Conservation (phyloP, 805 yeast genomes). For the Isabelozyma rhagii region DNA sequence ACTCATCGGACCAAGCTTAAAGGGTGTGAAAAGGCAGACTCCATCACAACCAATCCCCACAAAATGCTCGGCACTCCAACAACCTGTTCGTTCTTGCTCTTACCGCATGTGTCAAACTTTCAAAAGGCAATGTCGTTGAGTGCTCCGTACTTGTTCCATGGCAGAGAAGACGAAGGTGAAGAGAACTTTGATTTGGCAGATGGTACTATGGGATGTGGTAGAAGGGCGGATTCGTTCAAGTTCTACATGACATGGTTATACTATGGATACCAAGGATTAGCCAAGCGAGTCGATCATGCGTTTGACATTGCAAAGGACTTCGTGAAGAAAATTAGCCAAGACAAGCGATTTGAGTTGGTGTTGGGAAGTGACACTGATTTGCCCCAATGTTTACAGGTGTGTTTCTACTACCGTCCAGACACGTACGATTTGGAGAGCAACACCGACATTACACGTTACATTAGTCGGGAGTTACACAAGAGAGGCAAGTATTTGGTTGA, state of each 20-base stretch:
- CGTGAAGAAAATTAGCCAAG: conserved; percentile 36
- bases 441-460: conserved; percentile 56
- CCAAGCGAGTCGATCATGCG: conserved; percentile 68
- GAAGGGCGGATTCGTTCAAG: conserved; percentile 79
- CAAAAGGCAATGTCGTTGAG: conserved; percentile 69
- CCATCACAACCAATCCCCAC: conserved; percentile 81
- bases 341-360: conserved; percentile 52
- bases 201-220: conserved; percentile 91
- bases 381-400: conserved; percentile 80
- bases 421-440: conserved; percentile 21
- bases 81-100: conserved; percentile 67
- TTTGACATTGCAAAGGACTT: conserved; percentile 62
- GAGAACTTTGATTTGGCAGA: conserved; percentile 77
- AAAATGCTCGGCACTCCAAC: conserved; percentile 87
- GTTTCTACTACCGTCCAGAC: conserved; percentile 66
- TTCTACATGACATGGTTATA: conserved; percentile 78
- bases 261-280: conserved; percentile 70
- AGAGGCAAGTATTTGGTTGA: conserved; percentile 72
- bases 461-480: conserved; percentile 58
- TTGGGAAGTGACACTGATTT: conserved; percentile 40
- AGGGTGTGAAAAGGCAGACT: conserved; percentile 68
- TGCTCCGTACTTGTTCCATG: conserved; percentile 82
- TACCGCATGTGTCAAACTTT: conserved; percentile 66
- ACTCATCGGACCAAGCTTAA: conserved; percentile 42
- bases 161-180: conserved; percentile 37